A percentile compares a stretch with the other conserved stretches of the same genome.
phyloP scores from a whole-genome alignment of 257 asterid genomes.

The Solanum verrucosum region DNA sequence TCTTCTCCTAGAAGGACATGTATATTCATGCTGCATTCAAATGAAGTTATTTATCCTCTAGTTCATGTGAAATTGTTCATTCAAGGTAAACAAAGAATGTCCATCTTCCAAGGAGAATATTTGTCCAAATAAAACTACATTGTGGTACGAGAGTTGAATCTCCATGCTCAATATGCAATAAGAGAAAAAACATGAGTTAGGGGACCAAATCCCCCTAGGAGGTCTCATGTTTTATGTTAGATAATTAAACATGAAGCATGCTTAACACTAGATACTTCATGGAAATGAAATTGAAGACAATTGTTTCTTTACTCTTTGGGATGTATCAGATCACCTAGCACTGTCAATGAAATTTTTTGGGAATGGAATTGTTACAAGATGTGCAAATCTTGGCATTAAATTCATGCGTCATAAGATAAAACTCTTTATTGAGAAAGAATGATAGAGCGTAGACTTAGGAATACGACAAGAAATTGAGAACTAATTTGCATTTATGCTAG shows the following conservation, averaged over 20 bases:
- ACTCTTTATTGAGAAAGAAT: neutral
- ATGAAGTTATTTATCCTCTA: slow-evolving; percentile 10
- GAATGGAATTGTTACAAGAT: neutral
- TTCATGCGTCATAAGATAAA: neutral
- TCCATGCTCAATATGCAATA: neutral
- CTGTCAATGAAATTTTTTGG: neutral
- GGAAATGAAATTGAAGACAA: neutral
- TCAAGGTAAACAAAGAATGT: neutral
- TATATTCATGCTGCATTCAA: neutral
- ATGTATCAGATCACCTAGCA: neutral
- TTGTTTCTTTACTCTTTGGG: neutral
- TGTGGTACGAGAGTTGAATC: neutral
- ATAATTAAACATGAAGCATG: neutral
- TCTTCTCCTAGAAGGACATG: neutral
- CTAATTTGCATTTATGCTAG: neutral
- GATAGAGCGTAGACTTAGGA: neutral
- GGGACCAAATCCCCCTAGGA: neutral
- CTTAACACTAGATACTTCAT: neutral
- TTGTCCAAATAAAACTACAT: neutral
- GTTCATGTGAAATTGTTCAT: neutral
- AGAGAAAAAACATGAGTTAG: neutral
- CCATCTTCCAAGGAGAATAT: neutral
- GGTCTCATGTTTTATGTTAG: neutral
- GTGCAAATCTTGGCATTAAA: neutral
- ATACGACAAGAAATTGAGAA: neutral